Evolutionary conservation across 805 yeast species (phyloP), one percentile per base, ranked within the genome.

Genomic region (Saccharomycopsis guyanensis): DNA sequence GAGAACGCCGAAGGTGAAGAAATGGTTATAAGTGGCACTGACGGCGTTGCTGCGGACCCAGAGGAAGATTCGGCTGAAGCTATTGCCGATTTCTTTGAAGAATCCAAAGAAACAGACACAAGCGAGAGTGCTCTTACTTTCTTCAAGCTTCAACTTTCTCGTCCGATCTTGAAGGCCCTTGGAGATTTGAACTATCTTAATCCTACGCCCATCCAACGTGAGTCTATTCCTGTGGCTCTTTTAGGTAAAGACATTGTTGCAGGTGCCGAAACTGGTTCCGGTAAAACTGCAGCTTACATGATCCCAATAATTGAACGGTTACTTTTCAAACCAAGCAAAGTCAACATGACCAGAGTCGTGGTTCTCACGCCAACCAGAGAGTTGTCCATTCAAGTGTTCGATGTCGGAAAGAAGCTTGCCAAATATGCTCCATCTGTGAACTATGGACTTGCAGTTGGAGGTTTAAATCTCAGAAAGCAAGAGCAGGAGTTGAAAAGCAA

Each of bases 221-320:
- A 96, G 0, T 78, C 95, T 6, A 89, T 93, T 52, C 98, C 99
- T 12, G 80, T 91, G 47, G 96, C 96, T 1, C 70, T 93, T 35
- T 62, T 86, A 52, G 99, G 99, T 57, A 91, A 86, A 60, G 99
- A 93, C 65, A 78, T 93, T 45, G 97, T 93, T 57, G 99, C 97
- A 15, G 98, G 98, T 72, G 99, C 99, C 35, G 96, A 86, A 29
- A 93, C 99, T 3, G 99, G 99, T 70, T 89, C 97, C 19, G 99
- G 99, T 77, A 93, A 93, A 64, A 93, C 99, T 20, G 99, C 97
- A 2, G 99, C 99, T 1, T 93, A 86, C 62, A 82, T 93, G 83
- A 85, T 93, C 46, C 98, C 98, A 5, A 81, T 93, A 16, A 78
- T 93, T 51, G 98, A 93, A 66, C 80, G 99, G 66, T 70, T 93